Conservation (phyloP, 2,329 filamentous ascomycete species). For the Parafenestella ontariensis region DNA sequence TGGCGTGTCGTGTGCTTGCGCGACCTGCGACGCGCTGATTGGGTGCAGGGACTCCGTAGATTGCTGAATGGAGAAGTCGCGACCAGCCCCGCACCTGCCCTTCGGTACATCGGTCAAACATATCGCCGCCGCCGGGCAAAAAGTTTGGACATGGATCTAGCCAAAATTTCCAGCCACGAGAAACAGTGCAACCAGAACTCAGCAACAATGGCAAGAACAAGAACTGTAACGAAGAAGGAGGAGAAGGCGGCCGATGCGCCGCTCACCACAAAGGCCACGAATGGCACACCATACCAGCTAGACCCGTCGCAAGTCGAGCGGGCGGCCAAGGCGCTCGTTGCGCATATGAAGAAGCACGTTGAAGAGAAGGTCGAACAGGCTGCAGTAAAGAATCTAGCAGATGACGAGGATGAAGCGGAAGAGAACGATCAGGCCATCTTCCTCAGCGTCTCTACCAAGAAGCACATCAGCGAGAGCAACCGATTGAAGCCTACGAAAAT, state of each 20-base stretch:
- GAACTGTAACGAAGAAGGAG: slow-evolving; percentile 30
- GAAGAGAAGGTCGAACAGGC: slow-evolving; percentile 56
- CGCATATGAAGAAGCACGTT: slow-evolving; percentile 62
- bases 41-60: slow-evolving; percentile 9
- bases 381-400: slow-evolving; percentile 62
- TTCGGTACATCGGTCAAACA: slow-evolving; percentile 13
- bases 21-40: slow-evolving; percentile 38
- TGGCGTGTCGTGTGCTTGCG: slow-evolving; percentile 31
- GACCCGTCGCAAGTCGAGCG: slow-evolving; percentile 61
- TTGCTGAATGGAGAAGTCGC: slow-evolving; percentile 17
- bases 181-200: slow-evolving; percentile 13
- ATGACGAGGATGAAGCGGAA: slow-evolving; percentile 53
- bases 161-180: slow-evolving; percentile 23
- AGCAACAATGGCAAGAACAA: slow-evolving; percentile 43
- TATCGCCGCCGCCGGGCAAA: slow-evolving; percentile 24
- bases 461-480: slow-evolving; percentile 74
- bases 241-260: slow-evolving; percentile 41
- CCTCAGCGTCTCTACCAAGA: slow-evolving; percentile 69
- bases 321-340: slow-evolving; percentile 66
- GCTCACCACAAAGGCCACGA: slow-evolving; percentile 45
- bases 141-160: slow-evolving; percentile 24
- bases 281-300: slow-evolving; percentile 52
- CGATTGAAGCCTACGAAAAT: slow-evolving; percentile 87
- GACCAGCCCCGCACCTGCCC: slow-evolving; percentile 20
- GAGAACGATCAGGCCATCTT: slow-evolving; percentile 64